Evolutionary conservation across 2,329 filamentous ascomycete species (phyloP).

Genomic region (Cadophora malorum): DNA sequence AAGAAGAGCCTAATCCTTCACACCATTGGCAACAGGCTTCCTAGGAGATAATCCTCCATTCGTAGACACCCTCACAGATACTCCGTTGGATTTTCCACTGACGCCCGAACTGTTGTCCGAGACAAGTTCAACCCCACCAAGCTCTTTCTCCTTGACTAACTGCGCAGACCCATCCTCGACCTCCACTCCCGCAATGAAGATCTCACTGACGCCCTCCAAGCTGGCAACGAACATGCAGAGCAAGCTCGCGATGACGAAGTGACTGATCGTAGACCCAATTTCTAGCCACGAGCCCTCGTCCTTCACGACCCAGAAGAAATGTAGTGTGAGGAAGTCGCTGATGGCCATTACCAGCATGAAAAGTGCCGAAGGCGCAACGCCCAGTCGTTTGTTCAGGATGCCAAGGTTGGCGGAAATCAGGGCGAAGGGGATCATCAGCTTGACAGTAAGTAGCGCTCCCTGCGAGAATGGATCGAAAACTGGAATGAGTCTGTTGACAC

Average conservation of each 20-base stretch:
- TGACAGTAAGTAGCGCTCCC: constrained; percentile 83
- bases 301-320: constrained; percentile 97
- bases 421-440: constrained; percentile 91
- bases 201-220: constrained; percentile 83
- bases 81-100: constrained; percentile 25
- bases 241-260: constrained; percentile 91
- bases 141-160: constrained; percentile 40
- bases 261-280: constrained; percentile 94
- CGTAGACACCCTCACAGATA: background rate
- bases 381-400: constrained; percentile 83
- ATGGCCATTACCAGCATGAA: constrained; percentile 96
- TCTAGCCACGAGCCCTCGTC: constrained; percentile 98
- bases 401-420: constrained; percentile 94
- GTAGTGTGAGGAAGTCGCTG: constrained; percentile 88
- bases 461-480: constrained; percentile 95
- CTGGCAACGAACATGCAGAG: constrained; percentile 90
- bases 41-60: background rate
- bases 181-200: constrained; percentile 82
- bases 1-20: background rate
- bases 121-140: constrained; percentile 36
- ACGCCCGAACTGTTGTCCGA: constrained; percentile 10
- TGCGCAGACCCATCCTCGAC: constrained; percentile 52
- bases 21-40: constrained; percentile 16
- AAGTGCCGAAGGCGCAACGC: constrained; percentile 84
- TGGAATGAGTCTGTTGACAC: constrained; percentile 84